phyloP scores from a whole-genome alignment of 768 basidiomycete genomes.

The Gautieria morchelliformis region DNA sequence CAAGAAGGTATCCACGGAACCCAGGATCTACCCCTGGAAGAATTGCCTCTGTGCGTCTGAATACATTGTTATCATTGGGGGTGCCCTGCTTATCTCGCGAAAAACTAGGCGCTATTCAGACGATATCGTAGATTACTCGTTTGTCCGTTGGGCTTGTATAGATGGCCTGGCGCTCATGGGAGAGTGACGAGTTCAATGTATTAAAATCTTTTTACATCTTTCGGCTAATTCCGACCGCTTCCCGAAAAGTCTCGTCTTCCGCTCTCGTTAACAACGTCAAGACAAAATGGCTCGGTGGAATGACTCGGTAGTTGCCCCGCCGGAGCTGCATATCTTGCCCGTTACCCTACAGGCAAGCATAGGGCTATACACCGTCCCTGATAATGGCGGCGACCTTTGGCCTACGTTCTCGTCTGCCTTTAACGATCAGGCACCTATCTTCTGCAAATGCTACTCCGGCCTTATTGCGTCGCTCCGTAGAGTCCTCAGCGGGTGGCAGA shows the following conservation, averaged over 20 bases:
- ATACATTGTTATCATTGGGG: neutral
- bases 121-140: slow-evolving; percentile 34
- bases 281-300: slow-evolving; percentile 33
- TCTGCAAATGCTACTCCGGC: neutral
- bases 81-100: slow-evolving; percentile 13
- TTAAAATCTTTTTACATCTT: neutral
- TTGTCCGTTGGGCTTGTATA: slow-evolving; percentile 43
- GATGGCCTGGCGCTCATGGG: slow-evolving; percentile 51
- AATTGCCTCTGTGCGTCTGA: slow-evolving; percentile 37
- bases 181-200: slow-evolving; percentile 8
- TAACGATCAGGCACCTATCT: neutral
- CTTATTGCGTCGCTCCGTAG: neutral
- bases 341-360: neutral
- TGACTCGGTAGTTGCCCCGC: slow-evolving; percentile 35
- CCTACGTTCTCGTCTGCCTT: neutral
- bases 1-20: slow-evolving; percentile 43
- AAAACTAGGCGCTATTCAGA: slow-evolving; percentile 32
- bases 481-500: neutral
- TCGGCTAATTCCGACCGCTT: neutral
- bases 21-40: slow-evolving; percentile 23
- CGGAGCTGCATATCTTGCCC: neutral
- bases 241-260: neutral
- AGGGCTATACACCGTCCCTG: neutral
- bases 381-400: neutral
- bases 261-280: neutral